Percentiles rank a stretch among this genome's conserved stretches.
Evolutionary conservation across 768 basidiomycete genomes (phyloP).

Genomic region (Trametes coccinea): DNA sequence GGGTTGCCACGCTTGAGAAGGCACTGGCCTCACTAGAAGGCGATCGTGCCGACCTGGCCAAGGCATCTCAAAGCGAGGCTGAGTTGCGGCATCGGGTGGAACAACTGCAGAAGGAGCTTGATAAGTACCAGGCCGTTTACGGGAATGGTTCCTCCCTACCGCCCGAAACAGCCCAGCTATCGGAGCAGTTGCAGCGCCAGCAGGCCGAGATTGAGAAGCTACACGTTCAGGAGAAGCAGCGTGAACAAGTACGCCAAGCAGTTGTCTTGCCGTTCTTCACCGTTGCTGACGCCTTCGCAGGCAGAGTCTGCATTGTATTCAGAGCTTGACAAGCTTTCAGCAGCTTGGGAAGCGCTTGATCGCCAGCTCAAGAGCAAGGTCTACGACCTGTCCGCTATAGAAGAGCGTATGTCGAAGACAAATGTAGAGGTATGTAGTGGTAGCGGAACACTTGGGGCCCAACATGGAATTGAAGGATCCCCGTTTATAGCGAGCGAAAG

Average conservation of each 20-base stretch:
- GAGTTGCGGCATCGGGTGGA: conserved; percentile 52
- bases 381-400: conserved; percentile 72
- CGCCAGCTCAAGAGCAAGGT: conserved; percentile 82
- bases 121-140: conserved; percentile 62
- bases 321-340: conserved; percentile 84
- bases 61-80: conserved; percentile 50
- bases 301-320: conserved; percentile 75
- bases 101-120: conserved; percentile 48
- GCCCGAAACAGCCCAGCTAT: conserved; percentile 53
- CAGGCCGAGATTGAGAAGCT: conserved; percentile 67
- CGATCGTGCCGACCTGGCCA: conserved; percentile 53
- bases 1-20: conserved; percentile 51
- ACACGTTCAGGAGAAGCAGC: conserved; percentile 63
- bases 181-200: conserved; percentile 58
- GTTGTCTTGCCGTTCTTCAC: neutral
- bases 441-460: no score
- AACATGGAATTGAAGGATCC: no score
- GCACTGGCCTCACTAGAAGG: conserved; percentile 46
- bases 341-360: conserved; percentile 84
- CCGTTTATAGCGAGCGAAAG: conserved; percentile 78
- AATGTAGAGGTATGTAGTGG: conserved; percentile 61
- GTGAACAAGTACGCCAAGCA: conserved; percentile 52
- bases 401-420: conserved; percentile 68
- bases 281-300: conserved; percentile 36
- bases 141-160: conserved; percentile 54